Percentiles rank a stretch among this genome's conserved stretches.
Evolutionary conservation across 1,284 basidiomycete genomes (phyloP).

Genomic region (Sporisorium iseilematis-ciliati): DNA sequence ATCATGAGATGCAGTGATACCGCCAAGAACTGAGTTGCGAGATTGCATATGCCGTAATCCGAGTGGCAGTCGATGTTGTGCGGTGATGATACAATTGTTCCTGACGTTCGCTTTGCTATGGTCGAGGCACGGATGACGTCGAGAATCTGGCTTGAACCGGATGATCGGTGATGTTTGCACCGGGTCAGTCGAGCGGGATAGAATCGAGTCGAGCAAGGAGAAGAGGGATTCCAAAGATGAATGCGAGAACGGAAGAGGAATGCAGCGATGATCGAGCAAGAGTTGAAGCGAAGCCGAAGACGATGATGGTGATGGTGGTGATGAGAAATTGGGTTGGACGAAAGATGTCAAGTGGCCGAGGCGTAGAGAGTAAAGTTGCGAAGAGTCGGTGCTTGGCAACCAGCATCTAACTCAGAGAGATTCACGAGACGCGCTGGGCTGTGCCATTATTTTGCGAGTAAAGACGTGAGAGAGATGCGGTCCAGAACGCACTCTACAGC

Average conservation of each 20-base stretch:
- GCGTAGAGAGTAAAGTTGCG: neutral
- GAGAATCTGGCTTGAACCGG: neutral
- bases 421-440: constrained; percentile 4
- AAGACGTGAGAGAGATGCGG: neutral
- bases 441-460: neutral
- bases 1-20: neutral
- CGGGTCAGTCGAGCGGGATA: neutral
- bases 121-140: neutral
- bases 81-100: neutral
- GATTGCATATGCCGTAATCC: neutral
- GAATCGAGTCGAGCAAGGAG: neutral
- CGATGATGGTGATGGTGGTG: neutral
- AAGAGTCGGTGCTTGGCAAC: neutral
- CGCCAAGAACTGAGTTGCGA: neutral
- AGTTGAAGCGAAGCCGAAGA: neutral
- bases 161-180: too few species aligned
- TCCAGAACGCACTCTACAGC: too few species aligned
- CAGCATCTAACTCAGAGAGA: too few species aligned
- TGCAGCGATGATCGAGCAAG: neutral
- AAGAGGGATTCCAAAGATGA: neutral
- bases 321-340: neutral
- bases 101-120: neutral
- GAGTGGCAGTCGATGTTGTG: neutral
- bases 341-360: neutral
- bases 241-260: neutral